These are phyloP conservation scores for Solanum bukasovii DNA, from an alignment of 257 asterid genomes.

Conservation along the genomic window DNA sequence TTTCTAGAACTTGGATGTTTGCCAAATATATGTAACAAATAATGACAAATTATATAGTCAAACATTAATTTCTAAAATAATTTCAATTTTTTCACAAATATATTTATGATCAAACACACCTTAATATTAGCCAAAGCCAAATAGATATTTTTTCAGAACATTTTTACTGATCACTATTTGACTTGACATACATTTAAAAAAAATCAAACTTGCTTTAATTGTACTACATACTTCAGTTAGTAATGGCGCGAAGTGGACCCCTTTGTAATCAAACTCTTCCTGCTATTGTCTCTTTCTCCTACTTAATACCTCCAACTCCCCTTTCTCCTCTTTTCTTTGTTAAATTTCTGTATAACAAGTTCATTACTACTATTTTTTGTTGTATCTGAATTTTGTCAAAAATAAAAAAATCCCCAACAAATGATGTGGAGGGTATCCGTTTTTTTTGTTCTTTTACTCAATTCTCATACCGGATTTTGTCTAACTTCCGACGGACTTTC, in stretches of 20 bases:
- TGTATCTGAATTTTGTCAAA: background rate
- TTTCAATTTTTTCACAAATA: too few species aligned
- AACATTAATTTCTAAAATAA: too few species aligned
- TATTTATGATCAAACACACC: background rate
- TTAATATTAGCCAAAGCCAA: too few species aligned
- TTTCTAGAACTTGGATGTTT: background rate
- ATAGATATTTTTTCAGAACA: background rate
- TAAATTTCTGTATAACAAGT: background rate
- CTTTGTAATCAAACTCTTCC: conserved; percentile 10
- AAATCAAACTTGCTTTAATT: conserved; percentile 19
- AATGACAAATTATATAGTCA: too few species aligned
- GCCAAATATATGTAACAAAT: too few species aligned
- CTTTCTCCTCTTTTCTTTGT: background rate
- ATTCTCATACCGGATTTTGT: conserved; percentile 14
- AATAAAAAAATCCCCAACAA: background rate
- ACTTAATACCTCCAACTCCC: conserved; percentile 36
- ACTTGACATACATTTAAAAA: too few species aligned
- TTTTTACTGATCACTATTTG: too few species aligned
- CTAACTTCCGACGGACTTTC: conserved; percentile 68
- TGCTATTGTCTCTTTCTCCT: conserved; percentile 36
- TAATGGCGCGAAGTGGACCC: conserved; percentile 26
- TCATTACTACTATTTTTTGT: too few species aligned
- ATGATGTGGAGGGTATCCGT: conserved; percentile 11
- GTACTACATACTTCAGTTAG: conserved; percentile 26
- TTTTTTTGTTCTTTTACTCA: conserved; percentile 12